Base-by-base conservation (phyloP, 495 filamentous ascomycete species). In the Aspergillus campestris region DNA sequence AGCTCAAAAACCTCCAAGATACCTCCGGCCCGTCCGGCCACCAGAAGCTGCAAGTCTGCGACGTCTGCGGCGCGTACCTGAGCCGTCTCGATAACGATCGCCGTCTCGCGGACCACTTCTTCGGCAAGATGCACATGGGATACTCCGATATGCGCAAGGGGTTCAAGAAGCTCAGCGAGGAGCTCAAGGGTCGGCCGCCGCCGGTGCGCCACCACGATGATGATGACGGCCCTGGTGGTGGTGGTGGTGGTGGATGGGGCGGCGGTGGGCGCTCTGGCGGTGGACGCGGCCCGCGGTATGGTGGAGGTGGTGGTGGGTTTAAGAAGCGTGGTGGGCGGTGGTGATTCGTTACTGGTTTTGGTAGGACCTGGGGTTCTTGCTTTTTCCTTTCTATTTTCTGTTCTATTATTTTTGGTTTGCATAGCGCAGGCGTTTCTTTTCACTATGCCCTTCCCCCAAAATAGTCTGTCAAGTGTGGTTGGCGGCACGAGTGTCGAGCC, bases 91-190 rank as follows among this genome's bases (percentile, higher is more conserved):
- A 98, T 59, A 98, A 98, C 57, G 92, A 98, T 59, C 77, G 92
- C 13, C 73, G 92, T 28, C 58, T 98, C 63, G 92, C 92, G 27
- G 92, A 98, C 62, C 92, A 98, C 58, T 98, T 98, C 65, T 97
- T 94, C 62, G 92, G 92, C 29, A 98, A 98, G 72, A 97, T 98
- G 94, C 92, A 98, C 58, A 72, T 98, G 58, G 92, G 92, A 0
- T 98, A 96, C 61, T 91, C 92, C 31, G 86, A 94, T 69, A 98
- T 98, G 92, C 79, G 92, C 50, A 92, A 87, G 73, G 89, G 86
- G 9, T 86, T 73, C 54, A 92, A 95, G 51, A 70, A 74, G n/a
- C 76, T 98, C 45, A 83, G 83, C 44, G 87, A 87, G 65, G 92
- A 98, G 61, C 69, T 94, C 48, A 81, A 86, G 45, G 82, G 82